Evolutionary conservation across 1,284 basidiomycete species (phyloP).

Genomic region (Apiotrichum mycotoxinovorans): DNA sequence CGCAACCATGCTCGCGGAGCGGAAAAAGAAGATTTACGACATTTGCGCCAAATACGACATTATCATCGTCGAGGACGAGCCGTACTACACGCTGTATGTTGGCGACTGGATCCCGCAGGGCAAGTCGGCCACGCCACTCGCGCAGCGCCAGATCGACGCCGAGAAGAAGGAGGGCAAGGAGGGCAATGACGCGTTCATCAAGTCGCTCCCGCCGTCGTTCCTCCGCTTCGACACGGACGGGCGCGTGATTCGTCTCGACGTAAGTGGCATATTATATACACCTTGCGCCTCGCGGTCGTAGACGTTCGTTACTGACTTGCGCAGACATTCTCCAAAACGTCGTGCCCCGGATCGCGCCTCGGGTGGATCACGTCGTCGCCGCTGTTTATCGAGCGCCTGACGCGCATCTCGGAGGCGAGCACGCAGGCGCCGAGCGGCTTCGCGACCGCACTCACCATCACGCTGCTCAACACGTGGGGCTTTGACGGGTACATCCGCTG

Average conservation of each 20-base stretch:
- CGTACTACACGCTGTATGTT: conserved; percentile 65
- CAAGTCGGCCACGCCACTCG: conserved; percentile 35
- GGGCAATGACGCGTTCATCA: conserved; percentile 44
- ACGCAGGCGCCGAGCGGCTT: conserved; percentile 73
- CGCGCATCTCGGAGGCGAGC: conserved; percentile 66
- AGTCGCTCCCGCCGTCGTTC: conserved; percentile 61
- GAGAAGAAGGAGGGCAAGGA: conserved; percentile 43
- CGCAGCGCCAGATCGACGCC: conserved; percentile 36
- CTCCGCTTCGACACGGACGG: conserved; percentile 55
- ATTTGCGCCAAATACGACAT: conserved; percentile 73
- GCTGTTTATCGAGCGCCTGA: conserved; percentile 63
- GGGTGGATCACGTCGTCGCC: conserved; percentile 67
- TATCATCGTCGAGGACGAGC: conserved; percentile 74
- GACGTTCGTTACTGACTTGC: conserved; percentile 6
- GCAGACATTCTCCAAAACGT: conserved; percentile 69
- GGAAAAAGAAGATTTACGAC: conserved; percentile 75
- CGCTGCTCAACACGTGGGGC: conserved; percentile 65
- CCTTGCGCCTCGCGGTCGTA: no score
- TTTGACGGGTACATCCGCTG: conserved; percentile 69
- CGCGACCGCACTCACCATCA: conserved; percentile 58
- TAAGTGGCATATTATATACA: no score
- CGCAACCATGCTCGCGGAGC: conserved; percentile 60
- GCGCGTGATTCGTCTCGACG: conserved; percentile 51
- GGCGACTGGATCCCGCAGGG: conserved; percentile 10
- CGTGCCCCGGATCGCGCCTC: conserved; percentile 70